Evolutionary conservation across 129 eudicot genomes (phyloP).

Genomic region (Silybum marianum): DNA sequence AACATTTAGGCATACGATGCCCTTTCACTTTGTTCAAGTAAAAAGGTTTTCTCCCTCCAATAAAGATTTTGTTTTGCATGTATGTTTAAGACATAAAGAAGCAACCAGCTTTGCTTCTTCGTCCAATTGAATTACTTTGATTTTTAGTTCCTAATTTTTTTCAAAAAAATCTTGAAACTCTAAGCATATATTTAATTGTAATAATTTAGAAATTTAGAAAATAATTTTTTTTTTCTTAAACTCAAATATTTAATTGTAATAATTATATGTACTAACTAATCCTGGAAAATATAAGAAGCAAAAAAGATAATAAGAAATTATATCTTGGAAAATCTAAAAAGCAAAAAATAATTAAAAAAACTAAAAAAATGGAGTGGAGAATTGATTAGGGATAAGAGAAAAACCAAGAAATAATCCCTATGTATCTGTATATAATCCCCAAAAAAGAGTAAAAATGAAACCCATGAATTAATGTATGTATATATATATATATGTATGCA

Average conservation of each 20-base stretch:
- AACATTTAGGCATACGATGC: slow-evolving; percentile 29
- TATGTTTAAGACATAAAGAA: slow-evolving; percentile 21
- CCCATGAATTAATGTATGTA: background rate
- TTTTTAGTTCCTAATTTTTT: background rate
- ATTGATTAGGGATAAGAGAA: slow-evolving; percentile 23
- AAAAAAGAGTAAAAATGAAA: background rate
- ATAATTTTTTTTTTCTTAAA: too few species aligned
- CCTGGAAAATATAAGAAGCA: too few species aligned
- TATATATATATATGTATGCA: background rate
- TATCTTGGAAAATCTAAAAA: background rate
- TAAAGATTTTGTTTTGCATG: slow-evolving; percentile 46
- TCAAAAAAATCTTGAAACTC: background rate
- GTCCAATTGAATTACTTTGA: slow-evolving; percentile 19
- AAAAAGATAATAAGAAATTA: too few species aligned
- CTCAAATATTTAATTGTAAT: background rate
- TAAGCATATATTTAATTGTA: background rate
- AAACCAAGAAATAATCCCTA: slow-evolving; percentile 46
- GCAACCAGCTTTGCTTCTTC: background rate
- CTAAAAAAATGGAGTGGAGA: background rate
- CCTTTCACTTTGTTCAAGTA: slow-evolving; percentile 30
- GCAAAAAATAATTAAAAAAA: background rate
- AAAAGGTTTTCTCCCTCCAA: slow-evolving; percentile 31
- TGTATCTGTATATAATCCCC: slow-evolving; percentile 25
- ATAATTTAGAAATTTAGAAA: too few species aligned
- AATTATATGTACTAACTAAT: too few species aligned